phyloP scores from a whole-genome alignment of 345 rosid genomes.

The Gossypium raimondii region DNA sequence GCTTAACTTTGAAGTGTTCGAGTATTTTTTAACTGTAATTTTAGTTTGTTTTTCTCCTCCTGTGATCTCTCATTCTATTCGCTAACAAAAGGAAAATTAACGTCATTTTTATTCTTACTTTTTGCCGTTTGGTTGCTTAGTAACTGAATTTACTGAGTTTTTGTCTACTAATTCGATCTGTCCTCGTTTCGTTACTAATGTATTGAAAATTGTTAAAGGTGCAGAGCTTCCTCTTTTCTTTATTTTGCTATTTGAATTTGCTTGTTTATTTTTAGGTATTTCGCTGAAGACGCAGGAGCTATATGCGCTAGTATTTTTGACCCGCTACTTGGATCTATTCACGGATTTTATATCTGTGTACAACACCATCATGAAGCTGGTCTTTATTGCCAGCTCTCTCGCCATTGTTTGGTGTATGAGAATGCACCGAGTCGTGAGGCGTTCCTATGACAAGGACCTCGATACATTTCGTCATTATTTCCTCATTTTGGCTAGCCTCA shows the following conservation, averaged over 20 bases:
- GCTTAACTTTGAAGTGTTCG: background rate
- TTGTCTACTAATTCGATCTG: background rate
- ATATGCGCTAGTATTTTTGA: conserved; percentile 72
- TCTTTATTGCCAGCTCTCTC: conserved; percentile 74
- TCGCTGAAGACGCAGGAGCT: conserved; percentile 96
- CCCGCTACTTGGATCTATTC: conserved; percentile 85
- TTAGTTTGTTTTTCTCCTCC: background rate
- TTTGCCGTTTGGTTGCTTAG: background rate
- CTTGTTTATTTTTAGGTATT: conserved; percentile 43
- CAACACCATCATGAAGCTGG: conserved; percentile 80
- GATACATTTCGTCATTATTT: conserved; percentile 85
- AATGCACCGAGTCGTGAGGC: conserved; percentile 56
- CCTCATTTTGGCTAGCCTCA: conserved; percentile 50
- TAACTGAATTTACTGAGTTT: background rate
- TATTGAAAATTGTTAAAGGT: background rate
- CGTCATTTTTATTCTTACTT: background rate
- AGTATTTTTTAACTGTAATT: background rate
- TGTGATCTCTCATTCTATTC: background rate
- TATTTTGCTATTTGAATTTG: conserved; percentile 9
- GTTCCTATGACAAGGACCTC: conserved; percentile 70
- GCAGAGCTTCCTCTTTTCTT: background rate
- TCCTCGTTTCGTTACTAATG: background rate
- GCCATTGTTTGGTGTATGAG: conserved; percentile 96
- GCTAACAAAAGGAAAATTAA: background rate
- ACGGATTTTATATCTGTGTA: conserved; percentile 75